Base-by-base conservation (phyloP, 2,329 filamentous ascomycete genomes). In the Cytospora leucostoma region DNA sequence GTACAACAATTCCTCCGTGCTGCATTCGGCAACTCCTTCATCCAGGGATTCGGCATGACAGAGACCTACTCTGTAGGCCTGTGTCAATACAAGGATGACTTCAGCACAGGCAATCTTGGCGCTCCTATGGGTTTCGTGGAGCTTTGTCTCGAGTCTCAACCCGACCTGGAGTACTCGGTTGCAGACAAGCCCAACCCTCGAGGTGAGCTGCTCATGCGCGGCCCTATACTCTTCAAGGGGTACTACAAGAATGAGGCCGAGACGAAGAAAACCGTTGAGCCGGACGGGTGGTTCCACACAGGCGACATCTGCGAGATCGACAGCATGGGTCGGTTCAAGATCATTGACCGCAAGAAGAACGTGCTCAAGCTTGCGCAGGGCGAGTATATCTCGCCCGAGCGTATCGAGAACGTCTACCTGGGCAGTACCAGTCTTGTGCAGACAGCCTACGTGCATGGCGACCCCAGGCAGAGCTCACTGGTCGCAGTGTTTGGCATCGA, bases 311-410 rank as follows among this genome's bases (percentile, higher is more conserved):
- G 88, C 72, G 85, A 88, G 67, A 82, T 99, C 32, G 95, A 99
- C 76, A 87, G 88, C 69, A 77, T 91, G 72, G 95, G 95, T 66
- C 91, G 93, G 65, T 89, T 98, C 81, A 88, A 86, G 77, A 96
- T 99, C 76, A 89, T 99, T 71, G 95, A 99, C 77, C 93, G 95
- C 71, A 89, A 93, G 79, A 99, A 99, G 89, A 98, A 98, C 78
- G 92, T 99, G n/a, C 87, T 99, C 74, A 99, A 99, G 84, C 86
- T 99, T 62, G 89, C 94, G 0, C 95, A 99, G 77, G 95, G 95
- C 75, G 95, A 99, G 79, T 99, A 99, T 78, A 92, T 99, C 71
- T 97, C 93, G 1, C 95, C 95, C 15, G 95, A 99, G 79, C 91
- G 93, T 63, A 92, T 99, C 73, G 95, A 99, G 81, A 97, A 97